Base-by-base conservation (phyloP, 1,284 basidiomycete species). In the Leccinum angustisporum region DNA sequence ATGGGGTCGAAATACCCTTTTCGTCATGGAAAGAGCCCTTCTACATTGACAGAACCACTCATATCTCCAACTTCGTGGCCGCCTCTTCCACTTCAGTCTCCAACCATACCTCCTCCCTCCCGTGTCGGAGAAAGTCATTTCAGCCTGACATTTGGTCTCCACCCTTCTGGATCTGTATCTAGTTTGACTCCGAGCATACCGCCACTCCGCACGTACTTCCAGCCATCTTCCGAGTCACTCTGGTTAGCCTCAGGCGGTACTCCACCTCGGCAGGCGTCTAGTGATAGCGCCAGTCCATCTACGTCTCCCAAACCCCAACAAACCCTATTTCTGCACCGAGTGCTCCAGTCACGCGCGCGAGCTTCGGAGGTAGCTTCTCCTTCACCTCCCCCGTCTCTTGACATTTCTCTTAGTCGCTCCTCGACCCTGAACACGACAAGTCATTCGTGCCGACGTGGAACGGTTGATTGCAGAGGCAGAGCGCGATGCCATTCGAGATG, bases 21-120 rank as follows among this genome's bases (percentile, higher is more conserved):
- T 31, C 51, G 30, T 52, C 72, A 61, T 36, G 53, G 61, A 0
- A 58, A 66, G 46, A 64, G 52, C 9, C 62, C 57, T 31, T 75
- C 72, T 9, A 30, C 65, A 11, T 75, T 71, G 0, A 53, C 57
- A 5, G 65, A 76, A 11, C 72, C 73, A 16, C 65, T 74, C 50
- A 61, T 70, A 3, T 36, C 58, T 25, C 56, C 61, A 4, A 10
- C 53, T 21, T 63, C 64, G 10, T 64, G 57, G 59, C 59, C 64
- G 0, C 54, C 63, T 18, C 59, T 61, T 38, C 54, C 62, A 0
- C 30, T 48, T 21, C 56, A 40, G 21, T 61, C 54, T 21, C 48
- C 52, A 1, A 38, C 25, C 16, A 46, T 60, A 1, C 59, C 53
- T 54, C 55, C 57, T 53, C 18, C 18, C 18, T 21, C 18, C 18